phyloP scores from a whole-genome alignment of 805 yeast species.

The Ogataea chonburiensis region DNA sequence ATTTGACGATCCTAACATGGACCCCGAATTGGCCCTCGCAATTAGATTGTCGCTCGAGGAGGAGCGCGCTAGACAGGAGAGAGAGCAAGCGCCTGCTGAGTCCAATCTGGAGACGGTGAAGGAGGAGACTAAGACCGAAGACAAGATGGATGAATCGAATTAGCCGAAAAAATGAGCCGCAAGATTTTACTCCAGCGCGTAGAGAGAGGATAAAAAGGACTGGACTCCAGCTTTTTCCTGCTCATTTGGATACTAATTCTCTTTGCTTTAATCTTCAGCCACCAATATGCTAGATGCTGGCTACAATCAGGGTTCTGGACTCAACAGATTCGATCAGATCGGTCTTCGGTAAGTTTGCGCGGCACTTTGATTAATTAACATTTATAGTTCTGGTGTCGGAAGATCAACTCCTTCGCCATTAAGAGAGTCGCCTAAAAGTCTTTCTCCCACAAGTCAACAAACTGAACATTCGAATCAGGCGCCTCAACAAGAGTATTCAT shows the following conservation, averaged over 20 bases:
- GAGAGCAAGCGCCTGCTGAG: slow-evolving; percentile 44
- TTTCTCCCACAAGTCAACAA: slow-evolving; percentile 6
- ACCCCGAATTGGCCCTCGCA: slow-evolving; percentile 96
- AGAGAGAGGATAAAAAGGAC: slow-evolving; percentile 9
- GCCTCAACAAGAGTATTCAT: slow-evolving; percentile 15
- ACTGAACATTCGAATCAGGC: slow-evolving; percentile 6
- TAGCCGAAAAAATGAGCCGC: slow-evolving; percentile 14
- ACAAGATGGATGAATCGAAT: slow-evolving; percentile 26
- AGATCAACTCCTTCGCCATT: slow-evolving; percentile 1
- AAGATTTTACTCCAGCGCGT: slow-evolving; percentile 16
- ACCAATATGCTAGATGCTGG: slow-evolving; percentile 21
- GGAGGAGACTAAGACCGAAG: slow-evolving; percentile 24
- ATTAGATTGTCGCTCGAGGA: slow-evolving; percentile 92
- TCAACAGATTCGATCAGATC: slow-evolving; percentile 10
- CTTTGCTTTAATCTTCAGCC: slow-evolving; percentile 13
- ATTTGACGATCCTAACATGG: slow-evolving; percentile 84
- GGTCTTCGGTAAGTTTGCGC: slow-evolving; percentile 13
- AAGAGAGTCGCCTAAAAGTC: slow-evolving; percentile 6
- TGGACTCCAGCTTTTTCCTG: slow-evolving; percentile 5
- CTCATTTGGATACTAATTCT: slow-evolving; percentile 6
- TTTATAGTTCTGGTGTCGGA: slow-evolving; percentile 1
- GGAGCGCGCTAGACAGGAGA: slow-evolving; percentile 87
- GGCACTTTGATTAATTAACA: slow-evolving; percentile 1
- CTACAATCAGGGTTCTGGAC: slow-evolving; percentile 12
- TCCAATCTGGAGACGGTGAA: slow-evolving; percentile 21